Base-by-base conservation (phyloP, 1,139 yeast species). In the Hanseniaspora gamundiae region DNA sequence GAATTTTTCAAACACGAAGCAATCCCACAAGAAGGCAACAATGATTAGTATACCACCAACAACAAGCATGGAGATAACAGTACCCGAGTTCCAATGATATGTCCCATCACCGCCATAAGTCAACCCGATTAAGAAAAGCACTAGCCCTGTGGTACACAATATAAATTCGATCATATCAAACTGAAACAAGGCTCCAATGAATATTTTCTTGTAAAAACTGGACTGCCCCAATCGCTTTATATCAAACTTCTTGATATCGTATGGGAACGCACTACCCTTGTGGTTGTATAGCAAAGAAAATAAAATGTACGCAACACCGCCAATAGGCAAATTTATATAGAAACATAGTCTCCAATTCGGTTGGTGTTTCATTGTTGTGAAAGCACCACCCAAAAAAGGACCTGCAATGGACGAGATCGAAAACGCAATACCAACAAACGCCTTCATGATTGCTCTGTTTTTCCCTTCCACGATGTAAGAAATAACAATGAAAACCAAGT, bases 331-430 rank as follows among this genome's bases (percentile, higher is more conserved):
- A 56, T 80, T 81, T 52, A 82, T 69, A 59, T 76, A 82, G 58
- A 81, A 82, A 52, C 85, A 77, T 88, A 88, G 80, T 57, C 91
- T 69, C 91, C 91, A 82, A 16, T 76, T 66, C 2, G 74, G 78
- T 43, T 73, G 67, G 26, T 44, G 42, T n/a, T 33, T 17, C 30
- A 43, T 43, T 13, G 74, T 57, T 2, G 83, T 69, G 52, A 79
- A 73, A 1, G 80, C 78, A 27, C 87, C 87, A 24, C 87, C 87
- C 35, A 80, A 55, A 43, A 80, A 65, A 0, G 88, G 88, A 1
- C 87, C 88, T 35, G 71, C 55, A 2, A 80, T 79, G 20, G 76
- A 67, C 1, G 80, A 74, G 1, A 76, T 61, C 9, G 78, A 70
- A 60, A 76, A 78, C 0, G 77, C 68, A 21, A 69, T 59, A 13